phyloP scores from a whole-genome alignment of 768 basidiomycete species.

The Saitozyma sp. region DNA sequence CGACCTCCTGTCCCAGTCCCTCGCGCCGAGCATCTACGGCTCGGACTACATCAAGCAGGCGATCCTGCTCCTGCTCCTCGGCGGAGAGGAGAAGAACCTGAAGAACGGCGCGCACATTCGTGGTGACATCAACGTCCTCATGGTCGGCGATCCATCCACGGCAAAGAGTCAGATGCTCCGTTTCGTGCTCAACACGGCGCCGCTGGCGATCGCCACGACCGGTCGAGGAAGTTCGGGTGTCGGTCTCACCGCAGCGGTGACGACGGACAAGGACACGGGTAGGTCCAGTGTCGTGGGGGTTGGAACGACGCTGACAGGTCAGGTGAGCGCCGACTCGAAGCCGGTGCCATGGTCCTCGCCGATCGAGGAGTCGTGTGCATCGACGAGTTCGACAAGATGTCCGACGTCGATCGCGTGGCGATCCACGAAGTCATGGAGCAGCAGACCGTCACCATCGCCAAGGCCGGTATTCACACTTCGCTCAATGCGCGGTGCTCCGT shows the following conservation, averaged over 20 bases:
- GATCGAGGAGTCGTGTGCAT: slow-evolving; percentile 99
- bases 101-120: slow-evolving; percentile 97
- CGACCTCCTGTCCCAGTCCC: slow-evolving; percentile 81
- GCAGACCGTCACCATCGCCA: slow-evolving; percentile 98
- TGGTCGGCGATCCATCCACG: slow-evolving; percentile 99
- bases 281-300: slow-evolving; percentile 10
- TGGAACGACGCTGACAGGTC: slow-evolving; percentile 4
- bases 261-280: slow-evolving; percentile 96
- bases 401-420: slow-evolving; percentile 94
- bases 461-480: slow-evolving; percentile 97
- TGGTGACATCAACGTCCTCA: slow-evolving; percentile 98
- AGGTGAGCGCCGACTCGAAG: slow-evolving; percentile 86
- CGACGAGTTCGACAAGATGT: slow-evolving; percentile 99
- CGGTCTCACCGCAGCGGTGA: slow-evolving; percentile 97
- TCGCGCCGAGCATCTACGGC: slow-evolving; percentile 96
- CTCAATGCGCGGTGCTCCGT: slow-evolving; percentile 97
- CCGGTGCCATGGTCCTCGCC: slow-evolving; percentile 98
- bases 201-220: slow-evolving; percentile 95
- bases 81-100: slow-evolving; percentile 96
- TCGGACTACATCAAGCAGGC: slow-evolving; percentile 95
- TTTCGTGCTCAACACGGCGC: slow-evolving; percentile 93
- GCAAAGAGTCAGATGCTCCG: slow-evolving; percentile 95
- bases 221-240: slow-evolving; percentile 98
- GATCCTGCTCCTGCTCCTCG: slow-evolving; percentile 85
- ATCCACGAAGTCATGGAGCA: slow-evolving; percentile 99